A percentile compares a stretch with the other conserved stretches of the same genome.
Conservation (phyloP, 2,329 filamentous ascomycete genomes). For the Bipolaris bicolor region DNA sequence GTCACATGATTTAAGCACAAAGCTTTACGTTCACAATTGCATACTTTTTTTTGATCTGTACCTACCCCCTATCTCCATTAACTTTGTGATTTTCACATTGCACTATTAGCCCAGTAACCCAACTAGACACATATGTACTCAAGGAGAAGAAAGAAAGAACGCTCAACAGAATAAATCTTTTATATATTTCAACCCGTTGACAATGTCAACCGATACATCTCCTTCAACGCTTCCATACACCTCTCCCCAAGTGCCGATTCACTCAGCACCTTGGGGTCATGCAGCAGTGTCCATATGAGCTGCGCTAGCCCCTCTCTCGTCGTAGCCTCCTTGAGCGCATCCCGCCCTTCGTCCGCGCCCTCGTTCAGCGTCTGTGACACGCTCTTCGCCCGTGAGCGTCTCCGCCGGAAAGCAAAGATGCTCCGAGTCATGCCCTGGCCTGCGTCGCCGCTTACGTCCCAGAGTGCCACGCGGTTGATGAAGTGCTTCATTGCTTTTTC, state of each 20-base stretch:
- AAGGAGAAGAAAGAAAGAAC: neutral
- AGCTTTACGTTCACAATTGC: too few species aligned
- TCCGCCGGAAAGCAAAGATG: constrained; percentile 6
- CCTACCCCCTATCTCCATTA: too few species aligned
- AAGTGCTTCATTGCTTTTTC: constrained; percentile 31
- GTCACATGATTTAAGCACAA: too few species aligned
- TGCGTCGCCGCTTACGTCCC: constrained; percentile 27
- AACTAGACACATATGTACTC: neutral
- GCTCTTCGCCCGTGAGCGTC: constrained; percentile 13
- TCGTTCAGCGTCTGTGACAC: constrained; percentile 14
- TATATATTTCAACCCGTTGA: neutral
- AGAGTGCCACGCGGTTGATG: constrained; percentile 27
- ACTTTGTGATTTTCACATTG: too few species aligned
- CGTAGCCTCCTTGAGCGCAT: constrained; percentile 31
- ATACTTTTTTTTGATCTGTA: too few species aligned
- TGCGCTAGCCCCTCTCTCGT: constrained; percentile 35
- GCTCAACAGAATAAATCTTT: neutral
- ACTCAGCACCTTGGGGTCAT: constrained; percentile 18
- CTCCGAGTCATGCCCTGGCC: constrained; percentile 5
- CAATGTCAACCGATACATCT: constrained; percentile 23
- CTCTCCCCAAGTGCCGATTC: constrained; percentile 18
- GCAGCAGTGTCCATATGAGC: constrained; percentile 31
- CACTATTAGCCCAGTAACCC: too few species aligned
- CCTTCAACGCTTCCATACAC: constrained; percentile 28
- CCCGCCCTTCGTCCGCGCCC: constrained; percentile 10